phyloP scores from a whole-genome alignment of 1,139 yeast genomes.

The Suhomyces bolitotheri region DNA sequence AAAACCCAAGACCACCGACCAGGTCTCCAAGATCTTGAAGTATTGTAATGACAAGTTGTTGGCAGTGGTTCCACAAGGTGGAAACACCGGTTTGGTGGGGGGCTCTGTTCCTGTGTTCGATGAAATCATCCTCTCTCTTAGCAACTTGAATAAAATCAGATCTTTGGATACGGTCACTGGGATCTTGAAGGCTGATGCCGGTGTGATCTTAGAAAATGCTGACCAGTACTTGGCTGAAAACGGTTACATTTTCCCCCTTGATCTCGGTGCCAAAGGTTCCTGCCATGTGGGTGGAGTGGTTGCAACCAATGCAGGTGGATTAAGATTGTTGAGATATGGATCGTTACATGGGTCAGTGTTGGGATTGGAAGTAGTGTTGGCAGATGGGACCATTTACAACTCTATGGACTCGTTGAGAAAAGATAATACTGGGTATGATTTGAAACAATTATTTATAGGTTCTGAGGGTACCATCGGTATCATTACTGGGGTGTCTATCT shows the following conservation, averaged over 20 bases:
- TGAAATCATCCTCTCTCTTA: constrained; percentile 73
- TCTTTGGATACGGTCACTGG: constrained; percentile 84
- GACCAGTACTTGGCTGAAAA: constrained; percentile 75
- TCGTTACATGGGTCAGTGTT: constrained; percentile 90
- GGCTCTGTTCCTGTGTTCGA: constrained; percentile 94
- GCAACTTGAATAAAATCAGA: constrained; percentile 74
- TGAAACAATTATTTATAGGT: constrained; percentile 90
- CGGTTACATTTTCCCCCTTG: constrained; percentile 91
- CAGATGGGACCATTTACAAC: constrained; percentile 81
- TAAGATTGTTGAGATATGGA: constrained; percentile 84
- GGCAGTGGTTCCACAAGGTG: constrained; percentile 97
- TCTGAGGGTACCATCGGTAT: constrained; percentile 91
- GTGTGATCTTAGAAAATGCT: constrained; percentile 83
- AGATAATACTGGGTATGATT: constrained; percentile 92
- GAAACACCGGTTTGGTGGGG: constrained; percentile 95
- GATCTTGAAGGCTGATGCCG: constrained; percentile 85
- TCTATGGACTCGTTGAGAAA: constrained; percentile 83
- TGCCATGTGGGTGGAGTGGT: constrained; percentile 96
- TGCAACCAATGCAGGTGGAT: constrained; percentile 96
- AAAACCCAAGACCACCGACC: constrained; percentile 81
- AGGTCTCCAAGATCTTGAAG: constrained; percentile 72
- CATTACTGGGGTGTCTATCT: constrained; percentile 84
- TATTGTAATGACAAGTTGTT: constrained; percentile 77
- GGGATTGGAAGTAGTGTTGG: constrained; percentile 88
- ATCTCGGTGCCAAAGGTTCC: constrained; percentile 95